Base-by-base conservation (phyloP, 768 basidiomycete species). In the Xerocomellus intermedius region DNA sequence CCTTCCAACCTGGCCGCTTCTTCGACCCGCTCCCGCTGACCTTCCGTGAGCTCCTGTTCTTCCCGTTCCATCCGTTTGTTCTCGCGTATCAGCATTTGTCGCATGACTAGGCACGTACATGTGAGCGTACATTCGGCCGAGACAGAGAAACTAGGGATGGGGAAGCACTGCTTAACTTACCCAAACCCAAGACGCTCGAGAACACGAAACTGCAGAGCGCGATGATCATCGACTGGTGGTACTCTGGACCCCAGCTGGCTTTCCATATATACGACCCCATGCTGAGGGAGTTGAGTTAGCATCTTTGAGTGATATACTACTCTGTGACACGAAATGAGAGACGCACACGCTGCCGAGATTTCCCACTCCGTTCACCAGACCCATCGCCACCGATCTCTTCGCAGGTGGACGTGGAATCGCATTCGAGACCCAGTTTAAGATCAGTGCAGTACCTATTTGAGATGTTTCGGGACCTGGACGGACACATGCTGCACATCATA, bases 251-350 rank as follows among this genome's bases (percentile, higher is more conserved):
- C 84, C 85, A 87, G n/a, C 65, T 63, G 4, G 79, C 63, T 60
- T 81, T 81, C 85, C 85, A 87, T 0, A 79, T 76, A 60, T 79
- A 86, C 0, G 83, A 84, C 4, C 82, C 80, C 60, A 83, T 81
- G 2, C 84, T 85, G 43, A 33, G 9, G 14, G 13, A 38, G 35
- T 4, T 8, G 1, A 14, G n/a, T 58, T 14, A 17, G 19, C 24
- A 33, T 42, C 8, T 24, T 24, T 16, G 2, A 41, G 39, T 21
- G n/a, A 33, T 22, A 16, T 4, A 3, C 21, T 10, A 12, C 21
- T 28, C 39, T 14, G 2, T 6, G 19, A 17, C 48, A 26, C 4
- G 9, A 35, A 6, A 21, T 22, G 19, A 39, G 35, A 12, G 7
- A 73, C 80, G n/a, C 64, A 85, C 84, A 86, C 49, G 57, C 77